These are phyloP conservation scores for Neophaeococcomyces aloes DNA, from an alignment of 2,329 filamentous ascomycete genomes.

Conservation along the genomic window DNA sequence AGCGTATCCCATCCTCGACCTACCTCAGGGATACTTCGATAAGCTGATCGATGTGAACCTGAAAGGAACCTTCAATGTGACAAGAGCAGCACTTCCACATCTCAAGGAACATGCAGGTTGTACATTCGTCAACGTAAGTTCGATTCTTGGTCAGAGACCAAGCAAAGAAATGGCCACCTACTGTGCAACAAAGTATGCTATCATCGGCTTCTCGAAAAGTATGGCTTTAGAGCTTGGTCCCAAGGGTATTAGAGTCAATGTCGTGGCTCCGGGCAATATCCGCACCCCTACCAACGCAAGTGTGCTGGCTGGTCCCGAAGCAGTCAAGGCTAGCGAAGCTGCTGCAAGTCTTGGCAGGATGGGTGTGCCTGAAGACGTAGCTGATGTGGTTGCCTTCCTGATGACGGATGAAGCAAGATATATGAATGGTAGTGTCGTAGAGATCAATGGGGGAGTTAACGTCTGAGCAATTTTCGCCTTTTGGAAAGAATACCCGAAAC, in stretches of 20 bases:
- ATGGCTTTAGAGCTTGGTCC: conserved; percentile 27
- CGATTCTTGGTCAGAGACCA: conserved; percentile 39
- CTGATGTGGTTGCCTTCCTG: conserved; percentile 34
- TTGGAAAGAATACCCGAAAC: too few species aligned
- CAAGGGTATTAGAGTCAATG: conserved; percentile 29
- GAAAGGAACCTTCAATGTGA: conserved; percentile 40
- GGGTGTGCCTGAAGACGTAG: conserved; percentile 27
- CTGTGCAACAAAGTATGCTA: conserved; percentile 34
- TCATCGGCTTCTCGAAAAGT: conserved; percentile 36
- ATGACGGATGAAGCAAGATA: conserved; percentile 38
- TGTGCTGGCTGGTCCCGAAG: conserved; percentile 29
- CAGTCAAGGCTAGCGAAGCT: conserved; percentile 22
- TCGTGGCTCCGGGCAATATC: conserved; percentile 34
- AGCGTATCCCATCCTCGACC: conserved; percentile 37
- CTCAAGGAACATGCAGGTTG: conserved; percentile 33
- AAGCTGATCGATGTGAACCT: conserved; percentile 47
- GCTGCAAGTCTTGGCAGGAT: conserved; percentile 38
- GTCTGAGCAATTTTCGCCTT: neutral
- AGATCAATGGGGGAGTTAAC: conserved; percentile 34
- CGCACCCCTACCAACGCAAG: conserved; percentile 36
- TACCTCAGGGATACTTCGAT: conserved; percentile 41
- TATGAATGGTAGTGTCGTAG: conserved; percentile 34
- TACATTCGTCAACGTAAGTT: conserved; percentile 43
- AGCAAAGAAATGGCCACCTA: conserved; percentile 27
- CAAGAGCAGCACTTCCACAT: conserved; percentile 33